Base-by-base conservation (phyloP, 2,329 filamentous ascomycete genomes). In the Trichoderma sp. region DNA sequence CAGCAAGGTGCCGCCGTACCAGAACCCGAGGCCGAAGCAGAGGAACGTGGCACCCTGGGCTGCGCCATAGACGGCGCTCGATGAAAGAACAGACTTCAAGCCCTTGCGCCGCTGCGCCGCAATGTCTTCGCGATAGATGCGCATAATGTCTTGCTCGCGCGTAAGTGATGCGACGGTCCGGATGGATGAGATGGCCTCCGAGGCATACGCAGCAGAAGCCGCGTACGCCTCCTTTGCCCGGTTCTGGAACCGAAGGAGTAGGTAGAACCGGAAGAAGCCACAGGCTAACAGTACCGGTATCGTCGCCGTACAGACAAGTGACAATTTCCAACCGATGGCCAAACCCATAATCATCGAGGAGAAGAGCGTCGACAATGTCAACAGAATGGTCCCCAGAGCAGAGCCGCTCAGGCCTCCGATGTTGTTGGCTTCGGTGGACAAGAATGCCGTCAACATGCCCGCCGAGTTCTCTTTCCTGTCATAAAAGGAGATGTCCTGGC, bases 401-500 rank as follows among this genome's bases (percentile, higher is more conserved):
- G 88, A 88, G 54, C 94, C 95, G 69, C 91, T 93, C 54, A 98
- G 86, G 15, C 95, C 93, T 17, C 93, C 90, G 34, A 97, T 83
- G 72, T 96, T 90, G 0, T 92, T 97, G 0, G 93, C 93, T 77
- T 97, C 91, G 0, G 92, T 96, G 2, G 91, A 93, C 14, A 97
- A 81, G 78, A 96, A 95, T 0, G 90, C 92, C 0, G 93, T 97
- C 71, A 99, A 80, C 0, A 93, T 90, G 69, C 95, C 95, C 7
- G 92, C 89, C 7, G 90, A 93, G 75, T 98, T 96, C 75, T 95
- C 90, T 68, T 96, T 91, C 51, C 83, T 84, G 76, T 98, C 95
- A 71, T 97, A 99, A 77, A 93, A 98, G 30, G 88, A 82, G 66
- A 98, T 93, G 68, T 98, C 95, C 77, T 98, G 94, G 69, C 93